Evolutionary conservation across 169 alveolate genomes (phyloP).

Genomic region (Cyclospora cayetanensis): DNA sequence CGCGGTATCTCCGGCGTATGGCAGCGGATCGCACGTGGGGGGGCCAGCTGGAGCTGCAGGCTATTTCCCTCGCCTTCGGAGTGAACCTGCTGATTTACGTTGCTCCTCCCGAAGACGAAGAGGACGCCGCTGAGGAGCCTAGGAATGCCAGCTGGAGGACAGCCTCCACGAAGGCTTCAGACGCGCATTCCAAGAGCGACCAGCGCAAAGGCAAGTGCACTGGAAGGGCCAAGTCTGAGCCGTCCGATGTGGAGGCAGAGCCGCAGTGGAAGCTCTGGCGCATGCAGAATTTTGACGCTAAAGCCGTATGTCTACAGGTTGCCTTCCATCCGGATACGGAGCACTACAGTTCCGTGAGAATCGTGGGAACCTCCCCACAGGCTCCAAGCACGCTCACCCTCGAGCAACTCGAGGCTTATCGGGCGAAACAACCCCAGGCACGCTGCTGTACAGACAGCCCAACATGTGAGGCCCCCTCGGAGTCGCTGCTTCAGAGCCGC

Average conservation of each 20-base stretch:
- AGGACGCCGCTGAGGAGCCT: too few species aligned
- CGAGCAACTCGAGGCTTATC: neutral
- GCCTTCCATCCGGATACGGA: constrained; percentile 21
- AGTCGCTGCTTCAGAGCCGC: neutral
- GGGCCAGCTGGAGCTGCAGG: constrained; percentile 64
- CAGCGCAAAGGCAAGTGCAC: neutral
- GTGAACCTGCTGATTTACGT: constrained; percentile 50
- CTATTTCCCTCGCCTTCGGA: constrained; percentile 9
- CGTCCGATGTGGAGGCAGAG: neutral
- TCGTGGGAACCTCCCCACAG: neutral
- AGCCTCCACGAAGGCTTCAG: neutral
- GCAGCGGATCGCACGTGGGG: constrained; percentile 41
- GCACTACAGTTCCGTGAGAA: constrained; percentile 51
- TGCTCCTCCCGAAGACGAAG: neutral
- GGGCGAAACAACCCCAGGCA: neutral
- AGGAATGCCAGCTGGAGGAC: neutral
- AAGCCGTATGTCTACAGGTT: constrained; percentile 30
- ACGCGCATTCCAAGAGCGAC: neutral
- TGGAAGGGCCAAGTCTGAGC: neutral
- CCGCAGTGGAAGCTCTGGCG: constrained; percentile 27
- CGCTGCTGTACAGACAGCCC: neutral
- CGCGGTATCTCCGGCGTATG: constrained; percentile 40
- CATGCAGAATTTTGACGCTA: constrained; percentile 28
- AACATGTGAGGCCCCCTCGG: neutral
- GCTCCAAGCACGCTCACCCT: neutral